Evolutionary conservation across 805 yeast genomes (phyloP), one percentile per base, ranked within the genome.

Genomic region (Lipomyces lipofer): DNA sequence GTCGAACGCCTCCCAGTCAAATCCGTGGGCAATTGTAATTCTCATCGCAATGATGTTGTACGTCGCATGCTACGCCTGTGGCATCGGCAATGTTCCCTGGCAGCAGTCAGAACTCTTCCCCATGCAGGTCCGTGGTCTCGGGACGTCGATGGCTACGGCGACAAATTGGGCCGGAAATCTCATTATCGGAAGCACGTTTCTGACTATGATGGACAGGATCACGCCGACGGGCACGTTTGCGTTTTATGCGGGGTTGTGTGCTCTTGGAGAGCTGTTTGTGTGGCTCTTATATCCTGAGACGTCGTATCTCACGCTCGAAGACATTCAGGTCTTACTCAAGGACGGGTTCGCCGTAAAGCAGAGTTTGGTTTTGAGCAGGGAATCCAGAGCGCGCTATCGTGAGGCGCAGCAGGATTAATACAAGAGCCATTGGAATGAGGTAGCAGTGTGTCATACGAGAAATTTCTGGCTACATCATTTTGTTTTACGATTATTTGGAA

Each of bases 31-130:
- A 19, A 81, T 87, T 58, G 83, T 91, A 13, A 82, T 92, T 51
- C 85, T 94, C 59, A 77, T 90, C 35, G 84, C 89, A 49, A 90
- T 91, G 88, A 88, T 92, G 60, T 69, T 82, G 38, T 94, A 77
- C 67, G 97, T 91, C 43, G 97, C 96, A 2, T 83, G 85, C 50
- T 92, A 91, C 69, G 96, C 97, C 46, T 75, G 88, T 62, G 98
- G 98, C 63, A 88, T 91, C 63, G 99, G 99, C 73, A 91, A 92
- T 70, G 94, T 89, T 51, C 97, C 98, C 52, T 92, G 99, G 99
- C 96, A 92, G 69, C 97, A 94, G 68, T 86, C 92, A 53, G 99
- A 92, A 72, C 75, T 92, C 67, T 90, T 94, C 74, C 94, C 97
- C 32, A 96, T 91, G 77, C 81, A 83, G 58, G 97, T 92, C 30